Base-by-base conservation (phyloP, 2,329 filamentous ascomycete species). In the Paraphoma chrysanthemicola region DNA sequence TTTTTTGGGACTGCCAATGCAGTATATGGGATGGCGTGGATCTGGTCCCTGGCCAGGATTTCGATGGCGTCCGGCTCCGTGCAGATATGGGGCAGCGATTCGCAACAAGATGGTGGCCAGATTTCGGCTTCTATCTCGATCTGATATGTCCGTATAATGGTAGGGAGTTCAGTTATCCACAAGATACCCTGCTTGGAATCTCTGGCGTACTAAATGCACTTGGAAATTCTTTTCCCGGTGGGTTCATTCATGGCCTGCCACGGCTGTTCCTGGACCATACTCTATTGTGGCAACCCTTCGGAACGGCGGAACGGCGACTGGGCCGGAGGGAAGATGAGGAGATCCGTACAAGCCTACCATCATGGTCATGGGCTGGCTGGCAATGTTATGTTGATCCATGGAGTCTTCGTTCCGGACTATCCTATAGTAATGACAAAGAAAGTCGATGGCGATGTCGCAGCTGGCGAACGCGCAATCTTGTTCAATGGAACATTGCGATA, bases 331-430 rank as follows among this genome's bases (percentile, higher is more conserved):
- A 44, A 6, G 42, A 28, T 18, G 18, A 12, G 10, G 28, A 14
- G 28, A 17, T 30, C n/a, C 6, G 23, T 9, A 5, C 33, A 12
- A 30, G 17, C 6, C 5, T 51, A 6, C 45, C 53, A 6, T 51
- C 53, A 7, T 56, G 53, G 53, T 42, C 48, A 18, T 56, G 53
- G 53, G 51, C 28, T 29, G 53, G 53, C 6, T 56, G 53, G 53
- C 42, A 56, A 45, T 46, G 53, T 23, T 42, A 17, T n/a, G 42
- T 56, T 4, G 53, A 56, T 28, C 53, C 53, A 4, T 31, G 23
- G 11, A 51, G 48, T 29, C 43, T 56, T 3, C 14, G 18, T 6
- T 46, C 44, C 16, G 42, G 42, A 11, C 36, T 47, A 17, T 31
- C 30, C 8, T 51, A 51, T 38, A 23, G 39, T 8, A 11, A 44